A percentile compares a stretch with the other conserved stretches of the same genome.
phyloP scores from a whole-genome alignment of 495 filamentous ascomycete genomes.

The Chaetomium tenue region DNA sequence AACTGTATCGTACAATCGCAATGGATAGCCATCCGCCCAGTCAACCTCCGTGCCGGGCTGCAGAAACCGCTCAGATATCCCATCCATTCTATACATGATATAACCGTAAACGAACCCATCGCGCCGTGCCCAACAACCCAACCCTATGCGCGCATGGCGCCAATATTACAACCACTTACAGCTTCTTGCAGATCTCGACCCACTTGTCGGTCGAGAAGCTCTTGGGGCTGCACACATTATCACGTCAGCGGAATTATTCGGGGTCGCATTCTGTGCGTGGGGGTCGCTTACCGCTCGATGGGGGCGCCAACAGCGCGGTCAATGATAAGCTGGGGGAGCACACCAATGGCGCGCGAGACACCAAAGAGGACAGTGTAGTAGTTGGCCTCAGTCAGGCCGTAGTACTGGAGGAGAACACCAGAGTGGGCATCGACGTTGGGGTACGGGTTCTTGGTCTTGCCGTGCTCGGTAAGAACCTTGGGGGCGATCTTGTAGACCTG shows the following conservation, averaged over 20 bases:
- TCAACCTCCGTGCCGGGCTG: constrained; percentile 16
- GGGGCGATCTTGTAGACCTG: constrained; percentile 99
- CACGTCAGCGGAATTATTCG: constrained; percentile 1
- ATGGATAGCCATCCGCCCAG: constrained; percentile 29
- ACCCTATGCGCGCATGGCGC: constrained; percentile 19
- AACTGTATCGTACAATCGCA: constrained; percentile 32
- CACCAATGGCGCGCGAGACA: constrained; percentile 95
- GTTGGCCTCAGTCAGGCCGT: constrained; percentile 96
- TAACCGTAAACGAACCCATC: constrained; percentile 31
- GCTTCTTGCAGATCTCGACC: constrained; percentile 82
- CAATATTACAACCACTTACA: constrained; percentile 56
- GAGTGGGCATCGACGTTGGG: constrained; percentile 66
- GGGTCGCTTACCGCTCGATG: constrained; percentile 57
- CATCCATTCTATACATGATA: constrained; percentile 38
- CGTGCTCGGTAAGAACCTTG: constrained; percentile 95
- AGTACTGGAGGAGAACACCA: constrained; percentile 98
- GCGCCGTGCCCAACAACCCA: constrained; percentile 35
- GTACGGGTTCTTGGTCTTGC: constrained; percentile 90
- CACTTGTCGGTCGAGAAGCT: constrained; percentile 95
- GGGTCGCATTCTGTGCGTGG: not conserved
- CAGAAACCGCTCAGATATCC: constrained; percentile 27
- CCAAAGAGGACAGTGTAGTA: constrained; percentile 99
- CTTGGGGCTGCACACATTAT: constrained; percentile 63
- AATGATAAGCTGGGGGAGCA: constrained; percentile 98
- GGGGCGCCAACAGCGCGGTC: constrained; percentile 92